Base-by-base conservation (phyloP, 176 grass and related monocot genomes). In the Juncus effusus region DNA sequence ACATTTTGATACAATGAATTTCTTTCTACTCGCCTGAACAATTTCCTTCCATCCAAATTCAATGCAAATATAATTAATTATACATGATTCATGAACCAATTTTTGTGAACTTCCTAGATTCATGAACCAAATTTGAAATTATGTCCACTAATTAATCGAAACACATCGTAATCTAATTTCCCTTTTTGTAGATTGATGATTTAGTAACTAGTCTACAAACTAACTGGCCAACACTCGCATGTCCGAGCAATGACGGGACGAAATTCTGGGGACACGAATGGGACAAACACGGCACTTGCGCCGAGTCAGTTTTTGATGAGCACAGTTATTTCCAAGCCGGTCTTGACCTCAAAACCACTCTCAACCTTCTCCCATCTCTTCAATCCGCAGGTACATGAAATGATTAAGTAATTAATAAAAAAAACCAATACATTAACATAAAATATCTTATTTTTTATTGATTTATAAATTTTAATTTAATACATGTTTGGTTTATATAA, bases 231-330 rank as follows among this genome's bases (percentile, higher is more conserved):
- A 89, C 94, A 44, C 67, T 97, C 56, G 85, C 88, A 12, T 97
- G 94, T 63, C 94, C 94, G 6, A 67, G 67, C 12, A 67, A 38
- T 66, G 88, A 93, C 51, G 94, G 94, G 0, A 35, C 74, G 15
- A 42, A n/a, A 0, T 97, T 97, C 77, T 97, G 94, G 94, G 60
- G 55, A 12, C 94, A 97, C 52, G 94, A 89, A 73, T 93, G 94
- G 94, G 83, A 89, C 63, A 97, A 97, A 77, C 94, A 97, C 73
- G 94, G 94, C 75, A 93, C 94, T 47, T 93, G 94, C 59, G 74
- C 94, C 1, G 56, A 68, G 45, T 37, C 72, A 52, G 3, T 82
- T 36, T 75, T 97, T 74, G 65, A 92, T 60, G 74, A 93, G 85
- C 85, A 80, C 62, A 38, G 66, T 59, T 97, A 97, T 75, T 97